Evolutionary conservation across 2,329 filamentous ascomycete species (phyloP).

Genomic region (Leptographium radiaticola): DNA sequence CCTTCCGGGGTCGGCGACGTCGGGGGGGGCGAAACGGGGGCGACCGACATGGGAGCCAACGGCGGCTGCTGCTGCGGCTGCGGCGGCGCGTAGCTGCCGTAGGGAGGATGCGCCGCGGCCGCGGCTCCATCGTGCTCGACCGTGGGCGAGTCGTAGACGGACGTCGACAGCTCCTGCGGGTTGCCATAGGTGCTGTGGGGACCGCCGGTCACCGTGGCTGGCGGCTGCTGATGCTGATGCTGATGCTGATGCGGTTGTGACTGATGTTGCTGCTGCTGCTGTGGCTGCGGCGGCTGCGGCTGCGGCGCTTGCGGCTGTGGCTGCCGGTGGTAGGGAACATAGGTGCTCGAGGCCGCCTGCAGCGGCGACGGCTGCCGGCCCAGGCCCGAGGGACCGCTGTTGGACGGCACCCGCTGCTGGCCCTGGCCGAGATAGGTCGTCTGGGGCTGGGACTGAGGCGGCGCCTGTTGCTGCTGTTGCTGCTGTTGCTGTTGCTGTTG

Average conservation of each 20-base stretch:
- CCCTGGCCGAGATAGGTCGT: conserved; percentile 14
- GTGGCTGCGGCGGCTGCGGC: conserved; percentile 5
- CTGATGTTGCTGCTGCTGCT: conserved; percentile 13
- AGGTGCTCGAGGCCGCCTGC: conserved; percentile 33
- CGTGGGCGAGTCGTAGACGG: conserved; percentile 63
- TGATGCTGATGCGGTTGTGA: conserved; percentile 14
- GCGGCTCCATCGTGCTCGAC: conserved; percentile 30
- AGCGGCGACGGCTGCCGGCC: conserved; percentile 31
- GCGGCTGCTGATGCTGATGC: conserved; percentile 12
- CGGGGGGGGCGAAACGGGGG: conserved; percentile 15
- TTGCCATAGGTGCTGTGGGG: conserved; percentile 57
- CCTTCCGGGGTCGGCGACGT: conserved; percentile 18
- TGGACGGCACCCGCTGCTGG: conserved; percentile 33
- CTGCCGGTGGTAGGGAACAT: conserved; percentile 28
- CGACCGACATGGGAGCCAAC: conserved; percentile 9
- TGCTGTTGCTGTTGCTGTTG: background rate
- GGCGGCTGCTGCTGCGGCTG: conserved; percentile 18
- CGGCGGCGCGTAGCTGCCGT: conserved; percentile 19
- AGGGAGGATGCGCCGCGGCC: conserved; percentile 26
- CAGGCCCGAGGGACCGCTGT: conserved; percentile 16
- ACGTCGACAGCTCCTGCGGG: conserved; percentile 67
- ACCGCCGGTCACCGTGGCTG: conserved; percentile 27
- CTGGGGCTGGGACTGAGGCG: background rate
- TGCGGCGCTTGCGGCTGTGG: conserved; percentile 18
- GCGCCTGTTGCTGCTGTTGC: background rate